Evolutionary conservation across 139 green algal genomes (phyloP).

Genomic region (Zygnema circumcarinatum): DNA sequence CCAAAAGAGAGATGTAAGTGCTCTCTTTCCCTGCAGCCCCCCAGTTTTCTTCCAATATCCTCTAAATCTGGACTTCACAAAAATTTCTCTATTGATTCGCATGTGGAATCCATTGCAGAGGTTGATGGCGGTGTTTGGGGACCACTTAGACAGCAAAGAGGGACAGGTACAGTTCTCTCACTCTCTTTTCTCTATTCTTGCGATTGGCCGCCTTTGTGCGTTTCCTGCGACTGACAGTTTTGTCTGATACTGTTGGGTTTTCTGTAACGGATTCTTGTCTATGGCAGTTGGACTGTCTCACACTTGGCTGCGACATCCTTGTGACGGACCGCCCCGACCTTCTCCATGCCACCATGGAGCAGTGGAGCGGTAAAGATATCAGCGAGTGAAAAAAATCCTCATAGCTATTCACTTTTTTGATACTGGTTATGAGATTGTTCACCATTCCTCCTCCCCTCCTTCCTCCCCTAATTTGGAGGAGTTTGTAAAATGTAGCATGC

Average conservation of each 20-base stretch:
- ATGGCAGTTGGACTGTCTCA: constrained; percentile 8
- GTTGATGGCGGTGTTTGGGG: constrained; percentile 28
- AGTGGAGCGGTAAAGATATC: constrained; percentile 11
- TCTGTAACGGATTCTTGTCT: neutral
- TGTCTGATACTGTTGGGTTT: neutral
- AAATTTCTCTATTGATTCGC: too few species aligned
- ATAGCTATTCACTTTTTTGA: too few species aligned
- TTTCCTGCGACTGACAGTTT: neutral
- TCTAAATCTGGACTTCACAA: too few species aligned
- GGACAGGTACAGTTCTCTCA: constrained; percentile 18
- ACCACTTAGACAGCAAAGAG: constrained; percentile 34
- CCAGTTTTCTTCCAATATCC: neutral
- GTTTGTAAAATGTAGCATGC: too few species aligned
- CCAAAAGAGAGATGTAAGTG: constrained; percentile 24
- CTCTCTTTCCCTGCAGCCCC: neutral
- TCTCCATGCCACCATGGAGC: neutral
- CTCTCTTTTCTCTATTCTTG: neutral
- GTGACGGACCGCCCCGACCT: constrained; percentile 19
- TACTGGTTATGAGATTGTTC: too few species aligned
- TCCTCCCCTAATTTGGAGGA: too few species aligned
- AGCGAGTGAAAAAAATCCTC: too few species aligned
- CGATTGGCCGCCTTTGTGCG: neutral
- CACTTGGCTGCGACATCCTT: constrained; percentile 16
- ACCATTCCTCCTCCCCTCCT: too few species aligned
- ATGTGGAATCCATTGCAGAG: constrained; percentile 31